Percentiles rank a stretch among this genome's conserved stretches.
Conservation (phyloP, 768 basidiomycete species). For the Cytidiella melzeri region DNA sequence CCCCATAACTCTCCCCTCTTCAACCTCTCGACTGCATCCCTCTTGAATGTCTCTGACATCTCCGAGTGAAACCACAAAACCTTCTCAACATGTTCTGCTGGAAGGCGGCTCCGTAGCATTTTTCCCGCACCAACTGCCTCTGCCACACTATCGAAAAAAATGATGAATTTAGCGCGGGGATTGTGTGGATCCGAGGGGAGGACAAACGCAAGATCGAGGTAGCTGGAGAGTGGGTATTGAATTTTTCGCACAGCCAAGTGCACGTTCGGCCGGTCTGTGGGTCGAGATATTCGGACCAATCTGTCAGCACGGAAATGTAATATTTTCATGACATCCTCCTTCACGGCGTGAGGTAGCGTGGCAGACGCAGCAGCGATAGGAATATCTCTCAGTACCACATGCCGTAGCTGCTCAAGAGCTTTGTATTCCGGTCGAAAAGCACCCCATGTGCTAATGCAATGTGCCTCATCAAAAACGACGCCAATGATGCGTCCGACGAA, state of each 20-base stretch:
- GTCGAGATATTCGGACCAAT: constrained; percentile 1
- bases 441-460: neutral
- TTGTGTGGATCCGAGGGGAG: too few species aligned
- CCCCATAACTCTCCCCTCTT: neutral
- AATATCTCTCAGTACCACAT: neutral
- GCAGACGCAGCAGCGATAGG: constrained; percentile 2
- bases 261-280: constrained; percentile 31
- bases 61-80: constrained; percentile 9
- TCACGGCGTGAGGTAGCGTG: neutral
- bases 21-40: neutral
- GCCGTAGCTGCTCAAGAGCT: neutral
- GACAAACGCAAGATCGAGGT: constrained; percentile 13
- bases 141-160: constrained; percentile 9
- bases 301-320: neutral
- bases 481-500: neutral
- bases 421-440: constrained; percentile 1
- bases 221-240: constrained; percentile 8
- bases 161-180: too few species aligned
- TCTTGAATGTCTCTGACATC: neutral
- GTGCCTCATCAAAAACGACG: neutral
- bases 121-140: neutral
- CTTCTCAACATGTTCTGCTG: neutral
- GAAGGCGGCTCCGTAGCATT: neutral
- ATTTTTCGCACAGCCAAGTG: constrained; percentile 22
- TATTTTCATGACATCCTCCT: neutral